A percentile compares a stretch with the other conserved stretches of the same genome.
These are phyloP conservation scores for Exophiala sideris DNA, from an alignment of 2,329 filamentous ascomycete genomes.

Conservation along the genomic window DNA sequence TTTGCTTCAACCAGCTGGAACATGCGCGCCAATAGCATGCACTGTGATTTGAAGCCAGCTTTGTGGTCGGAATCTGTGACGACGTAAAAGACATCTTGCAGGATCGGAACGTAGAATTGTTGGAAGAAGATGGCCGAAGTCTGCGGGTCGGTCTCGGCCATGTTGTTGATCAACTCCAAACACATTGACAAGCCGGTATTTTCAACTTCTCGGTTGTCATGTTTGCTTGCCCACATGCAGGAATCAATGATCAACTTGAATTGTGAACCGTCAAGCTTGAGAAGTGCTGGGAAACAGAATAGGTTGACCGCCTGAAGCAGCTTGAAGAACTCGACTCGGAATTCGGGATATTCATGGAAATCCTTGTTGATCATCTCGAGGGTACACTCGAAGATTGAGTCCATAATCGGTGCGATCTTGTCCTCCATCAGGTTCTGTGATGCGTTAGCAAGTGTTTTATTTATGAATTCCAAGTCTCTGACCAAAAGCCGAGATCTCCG, in stretches of 20 bases:
- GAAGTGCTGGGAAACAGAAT: conserved; percentile 90
- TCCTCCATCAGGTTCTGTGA: conserved; percentile 88
- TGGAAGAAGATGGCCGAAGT: conserved; percentile 97
- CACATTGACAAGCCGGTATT: conserved; percentile 97
- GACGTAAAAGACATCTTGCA: conserved; percentile 98
- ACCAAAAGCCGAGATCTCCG: conserved; percentile 51
- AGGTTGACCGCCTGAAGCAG: conserved; percentile 92
- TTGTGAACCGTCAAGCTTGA: conserved; percentile 91
- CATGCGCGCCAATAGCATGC: conserved; percentile 87
- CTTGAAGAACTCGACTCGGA: conserved; percentile 99
- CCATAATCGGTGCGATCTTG: conserved; percentile 95
- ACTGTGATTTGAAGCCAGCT: conserved; percentile 97
- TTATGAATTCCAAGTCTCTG: conserved; percentile 33
- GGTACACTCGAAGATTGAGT: conserved; percentile 97
- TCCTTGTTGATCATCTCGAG: conserved; percentile 99
- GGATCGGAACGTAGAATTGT: conserved; percentile 90
- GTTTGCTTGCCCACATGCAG: conserved; percentile 99
- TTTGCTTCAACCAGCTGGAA: conserved; percentile 90
- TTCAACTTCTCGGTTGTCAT: conserved; percentile 97
- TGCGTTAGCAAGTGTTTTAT: conserved; percentile 32
- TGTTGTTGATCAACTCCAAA: conserved; percentile 94
- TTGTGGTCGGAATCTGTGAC: conserved; percentile 98
- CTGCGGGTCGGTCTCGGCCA: conserved; percentile 81
- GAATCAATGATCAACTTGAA: conserved; percentile 99
- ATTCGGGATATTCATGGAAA: conserved; percentile 97